phyloP scores from a whole-genome alignment of 495 filamentous ascomycete genomes.

The Aspergillus ellipticus region DNA sequence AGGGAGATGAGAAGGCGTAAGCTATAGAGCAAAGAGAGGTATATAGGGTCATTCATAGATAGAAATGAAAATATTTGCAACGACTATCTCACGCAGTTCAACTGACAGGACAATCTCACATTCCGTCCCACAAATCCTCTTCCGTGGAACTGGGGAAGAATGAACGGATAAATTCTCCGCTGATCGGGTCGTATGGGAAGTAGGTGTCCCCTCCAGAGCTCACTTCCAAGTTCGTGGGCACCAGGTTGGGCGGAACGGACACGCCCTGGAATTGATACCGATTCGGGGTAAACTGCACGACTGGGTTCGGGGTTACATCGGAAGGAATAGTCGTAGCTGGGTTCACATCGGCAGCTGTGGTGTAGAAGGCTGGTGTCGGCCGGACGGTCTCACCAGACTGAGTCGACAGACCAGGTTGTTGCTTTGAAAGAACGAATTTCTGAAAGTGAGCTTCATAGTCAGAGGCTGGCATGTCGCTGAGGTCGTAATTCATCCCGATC shows the following conservation, averaged over 20 bases:
- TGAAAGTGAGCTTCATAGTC: slow-evolving; percentile 19
- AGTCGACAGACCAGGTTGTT: background rate
- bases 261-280: background rate
- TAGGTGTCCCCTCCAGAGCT: slow-evolving; percentile 24
- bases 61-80: too few relatives aligned
- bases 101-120: background rate
- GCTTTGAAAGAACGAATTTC: slow-evolving; percentile 2
- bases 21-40: too few relatives aligned
- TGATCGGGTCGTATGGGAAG: slow-evolving; percentile 47
- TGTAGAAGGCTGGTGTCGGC: background rate
- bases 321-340: background rate
- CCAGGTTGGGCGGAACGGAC: background rate
- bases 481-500: slow-evolving; percentile 39
- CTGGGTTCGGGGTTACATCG: background rate
- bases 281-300: background rate
- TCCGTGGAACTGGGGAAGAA: slow-evolving; percentile 38
- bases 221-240: slow-evolving; percentile 1
- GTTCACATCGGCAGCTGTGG: background rate
- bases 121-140: slow-evolving; percentile 19
- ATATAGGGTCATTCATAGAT: slow-evolving; percentile 4
- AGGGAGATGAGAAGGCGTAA: too few relatives aligned
- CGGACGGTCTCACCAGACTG: background rate
- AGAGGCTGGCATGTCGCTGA: slow-evolving; percentile 34
- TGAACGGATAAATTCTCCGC: slow-evolving; percentile 42
- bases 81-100: background rate